These are phyloP conservation scores for Mortierella sp. DNA, from an alignment of 371 early-diverging fungal species.

Conservation along the genomic window DNA sequence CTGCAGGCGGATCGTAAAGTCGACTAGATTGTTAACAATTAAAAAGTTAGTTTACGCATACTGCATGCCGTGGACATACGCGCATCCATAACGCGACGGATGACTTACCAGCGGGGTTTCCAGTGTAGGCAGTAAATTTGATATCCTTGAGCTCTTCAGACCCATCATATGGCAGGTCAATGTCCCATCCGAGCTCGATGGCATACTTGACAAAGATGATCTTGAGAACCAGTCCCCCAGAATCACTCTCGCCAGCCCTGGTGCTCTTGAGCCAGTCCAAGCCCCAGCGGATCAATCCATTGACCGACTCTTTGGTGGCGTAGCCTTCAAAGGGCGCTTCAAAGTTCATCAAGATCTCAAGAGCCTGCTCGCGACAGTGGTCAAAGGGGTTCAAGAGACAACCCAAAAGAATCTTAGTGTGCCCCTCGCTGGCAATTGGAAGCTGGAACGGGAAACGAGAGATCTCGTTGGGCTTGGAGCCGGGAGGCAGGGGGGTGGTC, in stretches of 20 bases:
- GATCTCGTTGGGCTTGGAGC: constrained; percentile 59
- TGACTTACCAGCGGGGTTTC: constrained; percentile 49
- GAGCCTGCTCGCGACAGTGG: constrained; percentile 74
- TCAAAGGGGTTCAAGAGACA: constrained; percentile 79
- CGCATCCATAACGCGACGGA: neutral
- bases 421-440: constrained; percentile 62
- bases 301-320: constrained; percentile 59
- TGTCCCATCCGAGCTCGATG: constrained; percentile 61
- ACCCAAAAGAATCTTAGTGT: constrained; percentile 68
- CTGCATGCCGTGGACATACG: neutral
- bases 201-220: constrained; percentile 86
- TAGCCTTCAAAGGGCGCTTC: constrained; percentile 72
- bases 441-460: constrained; percentile 71
- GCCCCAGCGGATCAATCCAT: constrained; percentile 75
- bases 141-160: constrained; percentile 15
- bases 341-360: constrained; percentile 73
- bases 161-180: constrained; percentile 34
- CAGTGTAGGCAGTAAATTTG: constrained; percentile 28
- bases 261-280: constrained; percentile 74
- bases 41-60: neutral
- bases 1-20: constrained; percentile 68
- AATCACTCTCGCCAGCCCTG: constrained; percentile 85
- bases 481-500: constrained; percentile 64
- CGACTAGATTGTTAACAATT: constrained; percentile 21
- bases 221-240: constrained; percentile 84